Base-by-base conservation (phyloP, 202 grass and related monocot species). In the Cymbopogon flexuosus region DNA sequence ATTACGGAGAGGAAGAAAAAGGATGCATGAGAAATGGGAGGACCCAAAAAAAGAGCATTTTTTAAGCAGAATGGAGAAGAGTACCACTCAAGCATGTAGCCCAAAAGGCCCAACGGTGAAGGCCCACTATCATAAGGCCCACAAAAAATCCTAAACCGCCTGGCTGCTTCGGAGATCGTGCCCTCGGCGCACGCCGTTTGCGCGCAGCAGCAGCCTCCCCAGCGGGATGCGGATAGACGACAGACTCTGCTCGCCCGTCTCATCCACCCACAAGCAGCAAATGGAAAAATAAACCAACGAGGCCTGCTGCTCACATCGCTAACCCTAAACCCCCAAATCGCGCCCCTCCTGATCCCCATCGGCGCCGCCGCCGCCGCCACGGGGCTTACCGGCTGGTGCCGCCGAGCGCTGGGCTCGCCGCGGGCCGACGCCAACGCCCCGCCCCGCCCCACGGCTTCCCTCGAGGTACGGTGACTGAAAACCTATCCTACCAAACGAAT, bases 251-350 rank as follows among this genome's bases (percentile, higher is more conserved):
- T 13, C 36, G 23, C 37, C 41, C 75, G 36, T 18, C 75, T 18
- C 76, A 40, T 79, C 83, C 59, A 54, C 5, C 66, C 51, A 21
- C 0, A 51, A 65, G 5, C 54, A n/a, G n/a, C n/a, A 57, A 73
- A 79, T 52, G 72, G 81, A 71, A 40, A 31, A 80, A 80, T 8
- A 69, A 58, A 31, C n/a, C 65, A 30, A 31, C 64, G 1, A 0
- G 6, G 7, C 34, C 34, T 10, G 33, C 34, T 10, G 33, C 56
- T 61, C 36, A 13, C 39, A 35, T 24, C 72, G 76, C 76, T 85
- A 85, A 74, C 83, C 76, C 83, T 80, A 85, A 85, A 67, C 42
- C 83, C 83, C 66, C 34, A 62, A 42, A 30, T 19, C 60, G 12
- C 67, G 6, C 35, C 9, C 37, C 13, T 37, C 52, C 21, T 64